Evolutionary conservation across 2,329 filamentous ascomycete species (phyloP), one percentile per base, ranked within the genome.

Genomic region (Talaromyces sp.): DNA sequence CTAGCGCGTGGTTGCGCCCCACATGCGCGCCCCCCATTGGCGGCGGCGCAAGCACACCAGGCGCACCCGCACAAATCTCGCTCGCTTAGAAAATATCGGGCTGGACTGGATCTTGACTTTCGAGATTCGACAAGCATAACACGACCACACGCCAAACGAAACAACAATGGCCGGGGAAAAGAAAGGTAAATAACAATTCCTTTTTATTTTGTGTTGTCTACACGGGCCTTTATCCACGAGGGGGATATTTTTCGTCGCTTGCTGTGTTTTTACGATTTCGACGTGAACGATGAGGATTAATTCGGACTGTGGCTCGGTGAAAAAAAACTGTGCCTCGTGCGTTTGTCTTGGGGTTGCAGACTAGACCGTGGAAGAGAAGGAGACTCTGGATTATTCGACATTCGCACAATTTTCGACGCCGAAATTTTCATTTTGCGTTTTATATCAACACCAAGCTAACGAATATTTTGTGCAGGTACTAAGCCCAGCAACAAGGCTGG

Each of bases 401-500:
- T 38, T 38, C 17, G 35, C 35, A 46, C 43, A 7, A 55, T 63
- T 60, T 11, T 70, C 66, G 61, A 75, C 77, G 82, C 85, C 85
- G 58, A 19, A 7, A n/a, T 52, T 29, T 27, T 52, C 8, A 17
- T 29, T 27, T 21, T 27, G 10, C 14, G 10, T 29, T 52, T 52
- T 19, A 17, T 21, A 52, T 17, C 24, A 52, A 52, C 49, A 52
- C 27, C n/a, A 21, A 49, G 60, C 60, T 62, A 62, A 62, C 53
- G 11, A 17, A 38, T 38, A 21, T 41, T n/a, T 35, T 41, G 31
- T 52, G 10, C 58, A 61, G 58, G 51, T 56, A 62, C 61, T 35
- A 63, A 75, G 73, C 76, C 82, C 72, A 80, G 79, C 73, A 79
- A 80, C 72, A 88, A 96, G 87, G 95, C 95, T 82, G 89, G 88